Conservation (phyloP, 148 eudicot species). For the Cornus florida region DNA sequence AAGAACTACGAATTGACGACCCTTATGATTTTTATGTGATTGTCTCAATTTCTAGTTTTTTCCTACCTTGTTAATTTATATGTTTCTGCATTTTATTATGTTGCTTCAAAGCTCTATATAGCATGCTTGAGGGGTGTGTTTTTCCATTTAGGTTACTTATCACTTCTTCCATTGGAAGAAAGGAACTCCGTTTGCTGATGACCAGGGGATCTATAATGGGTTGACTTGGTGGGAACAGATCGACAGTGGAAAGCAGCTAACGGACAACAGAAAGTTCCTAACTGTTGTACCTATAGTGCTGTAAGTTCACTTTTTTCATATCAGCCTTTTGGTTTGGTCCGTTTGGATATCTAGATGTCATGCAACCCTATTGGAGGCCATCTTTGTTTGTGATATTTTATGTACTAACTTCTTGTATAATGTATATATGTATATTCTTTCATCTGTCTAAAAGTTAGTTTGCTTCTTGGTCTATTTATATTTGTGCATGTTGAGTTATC, state of each 20-base stretch:
- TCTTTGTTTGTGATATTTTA: background rate
- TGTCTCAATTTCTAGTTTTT: background rate
- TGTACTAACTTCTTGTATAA: background rate
- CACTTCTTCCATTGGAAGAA: slow-evolving; percentile 94
- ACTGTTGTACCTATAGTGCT: slow-evolving; percentile 88
- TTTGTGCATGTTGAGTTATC: background rate
- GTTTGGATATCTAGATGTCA: background rate
- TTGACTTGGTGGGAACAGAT: slow-evolving; percentile 98
- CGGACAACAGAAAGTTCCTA: slow-evolving; percentile 84
- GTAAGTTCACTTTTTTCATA: slow-evolving; percentile 46
- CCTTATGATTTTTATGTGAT: background rate
- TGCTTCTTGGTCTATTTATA: background rate
- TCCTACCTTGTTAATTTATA: background rate
- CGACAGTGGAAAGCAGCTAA: slow-evolving; percentile 90
- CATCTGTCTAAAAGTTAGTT: background rate
- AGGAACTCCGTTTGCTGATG: slow-evolving; percentile 94
- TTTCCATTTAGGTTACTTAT: slow-evolving; percentile 55
- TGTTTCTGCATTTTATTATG: background rate
- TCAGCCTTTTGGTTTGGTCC: background rate
- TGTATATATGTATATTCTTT: background rate
- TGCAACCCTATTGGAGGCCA: background rate
- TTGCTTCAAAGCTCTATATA: background rate
- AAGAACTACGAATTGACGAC: background rate
- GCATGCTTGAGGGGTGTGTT: slow-evolving; percentile 13
- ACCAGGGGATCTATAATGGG: slow-evolving; percentile 85